Evolutionary conservation across 805 yeast genomes (phyloP).

Genomic region (Lachancea dasiensis): DNA sequence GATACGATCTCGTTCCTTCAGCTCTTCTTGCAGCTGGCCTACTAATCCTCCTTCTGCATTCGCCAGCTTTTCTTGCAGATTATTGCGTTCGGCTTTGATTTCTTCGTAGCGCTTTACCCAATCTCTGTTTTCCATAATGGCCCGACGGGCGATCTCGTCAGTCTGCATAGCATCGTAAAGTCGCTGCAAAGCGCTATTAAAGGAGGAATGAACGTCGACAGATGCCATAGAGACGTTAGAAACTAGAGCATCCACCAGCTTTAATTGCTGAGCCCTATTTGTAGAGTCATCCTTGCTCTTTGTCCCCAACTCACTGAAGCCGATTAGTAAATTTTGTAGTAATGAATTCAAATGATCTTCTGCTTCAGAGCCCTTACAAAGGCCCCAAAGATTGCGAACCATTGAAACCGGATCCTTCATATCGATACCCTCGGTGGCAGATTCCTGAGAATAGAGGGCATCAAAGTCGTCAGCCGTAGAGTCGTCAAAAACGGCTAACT

Average conservation of each 20-base stretch:
- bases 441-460: conserved; percentile 20
- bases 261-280: conserved; percentile 31
- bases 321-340: conserved; percentile 30
- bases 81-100: conserved; percentile 49
- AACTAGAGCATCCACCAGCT: conserved; percentile 65
- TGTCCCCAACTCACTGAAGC: conserved; percentile 23
- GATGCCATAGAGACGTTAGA: conserved; percentile 58
- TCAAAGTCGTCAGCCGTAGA: conserved; percentile 32
- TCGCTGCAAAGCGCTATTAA: conserved; percentile 76
- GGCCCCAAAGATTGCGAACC: conserved; percentile 42
- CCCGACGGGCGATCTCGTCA: conserved; percentile 82
- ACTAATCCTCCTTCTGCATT: conserved; percentile 82
- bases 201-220: conserved; percentile 51
- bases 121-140: conserved; percentile 55
- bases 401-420: conserved; percentile 60
- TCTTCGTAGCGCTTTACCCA: conserved; percentile 47
- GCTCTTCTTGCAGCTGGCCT: conserved; percentile 56
- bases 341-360: conserved; percentile 46
- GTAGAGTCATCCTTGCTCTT: conserved; percentile 24
- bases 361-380: conserved; percentile 52
- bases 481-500: conserved; percentile 58
- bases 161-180: conserved; percentile 73
- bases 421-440: conserved; percentile 36
- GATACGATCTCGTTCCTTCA: conserved; percentile 64
- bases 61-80: conserved; percentile 56